Percentiles rank a stretch among this genome's conserved stretches.
Evolutionary conservation across 495 filamentous ascomycete genomes (phyloP).

Genomic region (Baudoinia panamericana): DNA sequence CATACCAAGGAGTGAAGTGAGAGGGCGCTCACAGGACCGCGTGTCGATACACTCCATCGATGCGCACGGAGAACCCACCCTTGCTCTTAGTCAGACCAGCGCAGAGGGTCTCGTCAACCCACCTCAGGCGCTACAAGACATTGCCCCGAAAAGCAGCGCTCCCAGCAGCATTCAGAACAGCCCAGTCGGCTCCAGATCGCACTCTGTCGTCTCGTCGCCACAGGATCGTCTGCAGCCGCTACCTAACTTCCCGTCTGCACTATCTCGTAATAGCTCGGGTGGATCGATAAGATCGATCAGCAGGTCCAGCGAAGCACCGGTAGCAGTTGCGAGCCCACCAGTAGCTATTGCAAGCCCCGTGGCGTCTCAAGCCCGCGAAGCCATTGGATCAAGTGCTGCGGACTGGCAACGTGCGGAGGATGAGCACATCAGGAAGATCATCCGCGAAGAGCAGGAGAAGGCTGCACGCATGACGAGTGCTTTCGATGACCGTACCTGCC

Average conservation of each 20-base stretch:
- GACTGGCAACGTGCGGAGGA: slow-evolving; percentile 27
- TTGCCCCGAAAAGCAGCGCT: slow-evolving; percentile 7
- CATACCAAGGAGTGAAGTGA: slow-evolving; percentile 33
- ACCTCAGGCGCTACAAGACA: slow-evolving; percentile 25
- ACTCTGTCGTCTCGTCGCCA: slow-evolving; percentile 10
- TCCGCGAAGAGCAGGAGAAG: slow-evolving; percentile 7
- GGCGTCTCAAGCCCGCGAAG: not conserved
- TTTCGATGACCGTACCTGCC: slow-evolving; percentile 23
- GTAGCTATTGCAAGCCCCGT: not conserved
- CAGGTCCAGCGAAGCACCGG: not conserved
- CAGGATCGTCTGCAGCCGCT: slow-evolving; percentile 6
- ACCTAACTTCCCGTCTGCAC: not conserved
- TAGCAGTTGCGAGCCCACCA: no score
- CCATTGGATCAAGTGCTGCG: slow-evolving; percentile 21
- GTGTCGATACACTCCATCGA: slow-evolving; percentile 33
- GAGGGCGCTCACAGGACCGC: slow-evolving; percentile 35
- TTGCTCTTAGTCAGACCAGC: slow-evolving; percentile 28
- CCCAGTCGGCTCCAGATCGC: slow-evolving; percentile 16
- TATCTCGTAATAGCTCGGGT: slow-evolving; percentile 15
- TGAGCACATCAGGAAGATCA: slow-evolving; percentile 22
- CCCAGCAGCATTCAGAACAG: slow-evolving; percentile 12
- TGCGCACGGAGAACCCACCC: slow-evolving; percentile 27
- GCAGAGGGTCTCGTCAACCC: slow-evolving; percentile 29
- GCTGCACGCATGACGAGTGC: slow-evolving; percentile 11
- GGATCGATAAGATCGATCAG: slow-evolving; percentile 11